phyloP scores from a whole-genome alignment of 2,329 filamentous ascomycete genomes.

The Epichloe gansuensis region DNA sequence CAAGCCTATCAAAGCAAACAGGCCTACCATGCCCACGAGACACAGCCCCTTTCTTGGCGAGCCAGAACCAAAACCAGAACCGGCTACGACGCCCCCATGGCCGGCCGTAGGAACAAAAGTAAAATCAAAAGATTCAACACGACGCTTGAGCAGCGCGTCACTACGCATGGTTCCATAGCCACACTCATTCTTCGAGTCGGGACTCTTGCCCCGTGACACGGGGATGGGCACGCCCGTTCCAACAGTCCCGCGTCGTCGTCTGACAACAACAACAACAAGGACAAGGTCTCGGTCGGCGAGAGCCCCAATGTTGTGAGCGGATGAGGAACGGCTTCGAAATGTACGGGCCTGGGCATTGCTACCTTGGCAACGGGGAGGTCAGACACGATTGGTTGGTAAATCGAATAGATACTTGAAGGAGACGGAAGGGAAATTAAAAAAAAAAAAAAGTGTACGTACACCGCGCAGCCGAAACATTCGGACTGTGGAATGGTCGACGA shows the following conservation, averaged over 20 bases:
- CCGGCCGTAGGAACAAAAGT: not conserved
- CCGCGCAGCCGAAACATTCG: slow-evolving; percentile 11
- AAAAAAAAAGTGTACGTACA: slow-evolving; percentile 4
- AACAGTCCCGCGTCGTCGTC: not conserved
- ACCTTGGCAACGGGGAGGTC: not conserved
- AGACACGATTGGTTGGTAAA: not conserved
- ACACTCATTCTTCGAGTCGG: not conserved
- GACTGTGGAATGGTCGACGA: slow-evolving; percentile 8
- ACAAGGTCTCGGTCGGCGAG: not conserved
- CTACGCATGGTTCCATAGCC: not conserved
- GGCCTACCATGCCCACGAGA: not conserved
- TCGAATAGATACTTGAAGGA: not conserved
- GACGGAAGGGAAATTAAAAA: not conserved
- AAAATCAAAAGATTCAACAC: not conserved
- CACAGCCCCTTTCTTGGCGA: not conserved
- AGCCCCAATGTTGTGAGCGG: not conserved
- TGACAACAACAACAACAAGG: too few relatives aligned
- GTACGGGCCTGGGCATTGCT: not conserved
- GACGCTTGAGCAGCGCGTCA: not conserved
- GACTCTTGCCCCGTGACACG: not conserved
- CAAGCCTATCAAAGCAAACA: not conserved
- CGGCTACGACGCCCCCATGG: not conserved
- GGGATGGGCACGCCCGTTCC: not conserved
- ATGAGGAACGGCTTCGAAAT: not conserved
- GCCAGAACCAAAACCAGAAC: not conserved